Evolutionary conservation across 805 yeast genomes (phyloP).

Genomic region (Helenozyma baotianmanensis): DNA sequence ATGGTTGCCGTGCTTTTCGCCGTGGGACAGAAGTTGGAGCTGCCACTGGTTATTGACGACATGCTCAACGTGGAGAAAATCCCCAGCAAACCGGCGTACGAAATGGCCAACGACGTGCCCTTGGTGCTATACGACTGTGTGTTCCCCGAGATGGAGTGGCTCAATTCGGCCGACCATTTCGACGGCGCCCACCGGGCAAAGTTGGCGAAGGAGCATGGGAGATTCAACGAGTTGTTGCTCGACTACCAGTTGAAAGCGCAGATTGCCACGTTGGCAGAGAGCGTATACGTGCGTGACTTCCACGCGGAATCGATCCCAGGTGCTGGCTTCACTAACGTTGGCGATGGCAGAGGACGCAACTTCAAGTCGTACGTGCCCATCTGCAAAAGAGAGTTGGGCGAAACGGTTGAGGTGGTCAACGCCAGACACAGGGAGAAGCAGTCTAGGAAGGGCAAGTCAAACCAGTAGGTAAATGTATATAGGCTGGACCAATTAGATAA

Average conservation of each 20-base stretch:
- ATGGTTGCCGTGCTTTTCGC: constrained; percentile 82
- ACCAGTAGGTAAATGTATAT: no score
- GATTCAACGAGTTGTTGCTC: constrained; percentile 47
- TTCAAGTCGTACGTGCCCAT: constrained; percentile 55
- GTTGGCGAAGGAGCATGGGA: constrained; percentile 37
- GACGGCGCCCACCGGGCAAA: constrained; percentile 23
- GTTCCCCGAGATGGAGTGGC: constrained; percentile 71
- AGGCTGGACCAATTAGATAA: no score
- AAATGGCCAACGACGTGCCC: constrained; percentile 88
- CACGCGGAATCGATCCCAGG: constrained; percentile 4
- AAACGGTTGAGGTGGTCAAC: constrained; percentile 66
- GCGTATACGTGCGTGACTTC: constrained; percentile 13
- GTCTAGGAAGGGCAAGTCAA: constrained; percentile 17
- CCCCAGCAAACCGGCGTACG: constrained; percentile 74
- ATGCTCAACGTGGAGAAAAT: constrained; percentile 52
- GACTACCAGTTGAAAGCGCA: constrained; percentile 55
- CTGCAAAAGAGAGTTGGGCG: constrained; percentile 51
- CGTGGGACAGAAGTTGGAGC: constrained; percentile 75
- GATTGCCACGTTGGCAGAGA: constrained; percentile 48
- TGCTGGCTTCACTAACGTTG: constrained; percentile 48
- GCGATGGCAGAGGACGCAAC: constrained; percentile 76
- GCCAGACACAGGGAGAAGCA: constrained; percentile 50
- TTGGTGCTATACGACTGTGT: constrained; percentile 81
- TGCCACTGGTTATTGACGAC: constrained; percentile 49
- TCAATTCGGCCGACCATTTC: constrained; percentile 25